Conservation (phyloP, 1,284 basidiomycete genomes). For the Ganoderma lucidum region DNA sequence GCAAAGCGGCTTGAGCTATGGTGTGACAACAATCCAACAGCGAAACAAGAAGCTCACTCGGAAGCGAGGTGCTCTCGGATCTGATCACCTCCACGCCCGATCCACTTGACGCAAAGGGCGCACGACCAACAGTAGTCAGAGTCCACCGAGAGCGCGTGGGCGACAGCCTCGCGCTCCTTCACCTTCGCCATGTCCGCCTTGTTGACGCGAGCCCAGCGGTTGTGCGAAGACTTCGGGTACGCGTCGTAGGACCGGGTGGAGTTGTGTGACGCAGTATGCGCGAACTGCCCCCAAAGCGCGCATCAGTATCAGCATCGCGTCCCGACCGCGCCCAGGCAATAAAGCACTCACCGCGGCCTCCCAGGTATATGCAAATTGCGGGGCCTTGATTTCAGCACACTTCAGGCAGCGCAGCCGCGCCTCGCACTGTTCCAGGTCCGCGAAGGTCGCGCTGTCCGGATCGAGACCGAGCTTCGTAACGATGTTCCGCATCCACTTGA, state of each 20-base stretch:
- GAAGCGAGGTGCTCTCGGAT: conserved; percentile 1
- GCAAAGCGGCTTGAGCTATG: not conserved
- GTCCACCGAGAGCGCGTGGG: not conserved
- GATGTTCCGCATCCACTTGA: conserved; percentile 7
- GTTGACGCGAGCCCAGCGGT: not conserved
- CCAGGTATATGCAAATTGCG: conserved; percentile 1
- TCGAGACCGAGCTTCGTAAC: conserved; percentile 4
- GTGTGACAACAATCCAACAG: too few species aligned
- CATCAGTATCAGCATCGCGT: not conserved
- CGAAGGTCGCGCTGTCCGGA: not conserved
- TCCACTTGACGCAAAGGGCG: not conserved
- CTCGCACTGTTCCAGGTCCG: conserved; percentile 12
- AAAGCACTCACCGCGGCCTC: not conserved
- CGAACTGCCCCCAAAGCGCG: not conserved
- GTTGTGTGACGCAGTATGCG: not conserved
- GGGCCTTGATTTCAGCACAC: not conserved
- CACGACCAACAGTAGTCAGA: not conserved
- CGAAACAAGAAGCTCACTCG: not conserved
- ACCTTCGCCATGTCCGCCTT: not conserved
- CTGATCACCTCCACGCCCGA: not conserved
- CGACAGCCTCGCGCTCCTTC: conserved; percentile 5
- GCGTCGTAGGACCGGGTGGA: not conserved
- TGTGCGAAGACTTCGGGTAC: not conserved
- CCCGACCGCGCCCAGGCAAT: not conserved
- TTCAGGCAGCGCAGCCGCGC: conserved; percentile 8